Evolutionary conservation across 2,329 filamentous ascomycete species (phyloP), one percentile per base, ranked within the genome.

Genomic region (Aspergillus phoenicis): DNA sequence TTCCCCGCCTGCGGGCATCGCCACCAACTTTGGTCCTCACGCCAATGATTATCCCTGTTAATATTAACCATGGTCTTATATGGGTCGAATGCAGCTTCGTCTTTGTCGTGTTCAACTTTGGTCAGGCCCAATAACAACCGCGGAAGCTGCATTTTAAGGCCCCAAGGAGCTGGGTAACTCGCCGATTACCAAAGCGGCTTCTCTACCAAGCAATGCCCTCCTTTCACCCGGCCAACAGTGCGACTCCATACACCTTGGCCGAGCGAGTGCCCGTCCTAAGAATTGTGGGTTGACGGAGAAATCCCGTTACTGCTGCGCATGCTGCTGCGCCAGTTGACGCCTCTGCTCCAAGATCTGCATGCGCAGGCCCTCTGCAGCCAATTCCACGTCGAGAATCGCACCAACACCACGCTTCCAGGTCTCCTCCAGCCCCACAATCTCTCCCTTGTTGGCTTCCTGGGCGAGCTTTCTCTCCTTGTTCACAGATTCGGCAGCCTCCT

Each of bases 351-450:
- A 72, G 55, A 92, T 85, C 76, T 91, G 84, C 67, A 81, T 80
- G 71, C 87, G 83, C 69, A 97, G 70, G 52, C 82, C 84, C 77
- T 96, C 91, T 8, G 89, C 89, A 0, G 93, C 95, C 57, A 94
- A 83, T 81, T 97, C 91, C 0, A 91, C 91, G 84, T 97, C 93
- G 41, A 98, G 79, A 51, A 95, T 88, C 62, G 87, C 84, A 3
- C 90, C 90, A 1, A 98, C 86, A 24, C 91, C 91, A 53, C 82
- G 84, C 77, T 85, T 88, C 94, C 94, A 98, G 3, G 84, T 85
- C 62, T 91, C 87, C 70, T 96, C 91, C 38, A 96, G 76, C 4
- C 85, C 84, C 60, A 80, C 81, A 71, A 97, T 80, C 82, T 97
- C 94, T 5, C 84, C 90, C 51, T 82, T 85, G 2, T 88, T 88